Evolutionary conservation across 306 rosid species (phyloP).

Genomic region (Malus fusca): DNA sequence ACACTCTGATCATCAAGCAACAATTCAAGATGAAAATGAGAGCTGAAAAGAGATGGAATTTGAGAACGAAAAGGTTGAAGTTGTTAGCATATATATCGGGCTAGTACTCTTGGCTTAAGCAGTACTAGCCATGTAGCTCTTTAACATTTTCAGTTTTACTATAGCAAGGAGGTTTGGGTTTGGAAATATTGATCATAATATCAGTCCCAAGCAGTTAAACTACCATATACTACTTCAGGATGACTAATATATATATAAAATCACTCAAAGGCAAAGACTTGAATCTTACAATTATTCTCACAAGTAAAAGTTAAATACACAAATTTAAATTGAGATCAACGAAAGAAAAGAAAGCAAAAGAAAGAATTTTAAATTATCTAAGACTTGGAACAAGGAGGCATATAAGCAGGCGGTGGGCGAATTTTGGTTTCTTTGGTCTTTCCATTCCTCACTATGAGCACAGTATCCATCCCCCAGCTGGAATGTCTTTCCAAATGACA

Average conservation of each 20-base stretch:
- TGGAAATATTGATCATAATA: not conserved
- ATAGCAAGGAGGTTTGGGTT: not conserved
- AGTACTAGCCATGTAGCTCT: not conserved
- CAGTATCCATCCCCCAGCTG: slow-evolving; percentile 23
- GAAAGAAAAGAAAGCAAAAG: not conserved
- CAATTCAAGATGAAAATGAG: no score
- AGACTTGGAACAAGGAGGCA: slow-evolving; percentile 11
- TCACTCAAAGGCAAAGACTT: not conserved
- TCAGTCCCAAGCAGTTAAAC: not conserved
- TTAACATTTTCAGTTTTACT: not conserved
- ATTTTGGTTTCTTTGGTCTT: not conserved
- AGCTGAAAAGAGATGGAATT: no score
- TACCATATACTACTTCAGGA: not conserved
- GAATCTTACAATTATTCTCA: not conserved
- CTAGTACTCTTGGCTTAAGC: not conserved
- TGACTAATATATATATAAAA: not conserved
- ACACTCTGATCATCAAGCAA: not conserved
- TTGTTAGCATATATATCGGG: not conserved
- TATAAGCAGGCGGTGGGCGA: slow-evolving; percentile 15
- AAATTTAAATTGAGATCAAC: not conserved
- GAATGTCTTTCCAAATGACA: slow-evolving; percentile 26
- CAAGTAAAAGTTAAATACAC: not conserved
- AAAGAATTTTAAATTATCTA: not conserved
- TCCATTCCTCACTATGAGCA: slow-evolving; percentile 23
- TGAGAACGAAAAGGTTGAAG: not conserved